phyloP scores from a whole-genome alignment of 306 rosid species.

The Trifolium subterraneum region DNA sequence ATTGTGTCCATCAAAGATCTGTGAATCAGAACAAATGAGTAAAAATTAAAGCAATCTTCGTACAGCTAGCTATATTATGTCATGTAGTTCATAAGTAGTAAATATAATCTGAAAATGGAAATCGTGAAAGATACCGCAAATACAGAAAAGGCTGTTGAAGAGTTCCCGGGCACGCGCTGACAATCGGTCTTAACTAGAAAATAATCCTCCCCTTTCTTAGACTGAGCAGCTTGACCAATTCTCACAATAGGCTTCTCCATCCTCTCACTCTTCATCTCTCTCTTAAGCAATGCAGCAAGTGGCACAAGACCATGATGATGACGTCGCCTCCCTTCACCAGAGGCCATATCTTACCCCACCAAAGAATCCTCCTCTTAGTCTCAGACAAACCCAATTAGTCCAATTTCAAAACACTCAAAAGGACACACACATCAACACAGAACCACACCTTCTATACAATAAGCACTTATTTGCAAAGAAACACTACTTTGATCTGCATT shows the following conservation, averaged over 20 bases:
- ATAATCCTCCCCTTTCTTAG: constrained; percentile 94
- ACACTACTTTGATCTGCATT: constrained; percentile 57
- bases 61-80: neutral
- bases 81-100: constrained; percentile 21
- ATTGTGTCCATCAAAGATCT: constrained; percentile 98
- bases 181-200: constrained; percentile 82
- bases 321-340: constrained; percentile 66
- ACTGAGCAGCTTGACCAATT: constrained; percentile 85
- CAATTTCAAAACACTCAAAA: constrained; percentile 36
- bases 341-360: constrained; percentile 60
- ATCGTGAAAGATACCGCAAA: constrained; percentile 69
- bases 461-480: constrained; percentile 31
- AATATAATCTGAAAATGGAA: constrained; percentile 16
- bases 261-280: constrained; percentile 89
- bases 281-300: constrained; percentile 86
- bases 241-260: constrained; percentile 89
- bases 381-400: constrained; percentile 32
- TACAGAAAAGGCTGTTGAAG: constrained; percentile 78
- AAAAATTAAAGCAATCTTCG: constrained; percentile 23
- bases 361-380: constrained; percentile 39
- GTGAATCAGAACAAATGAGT: constrained; percentile 44
- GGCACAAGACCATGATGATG: constrained; percentile 78
- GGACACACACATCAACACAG: no score
- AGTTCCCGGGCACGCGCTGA: constrained; percentile 77
- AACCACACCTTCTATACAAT: neutral